Percentiles rank a stretch among this genome's conserved stretches.
Evolutionary conservation across 352 stramenopile species (phyloP).

Genomic region (Pythium rhizo-oryzae): DNA sequence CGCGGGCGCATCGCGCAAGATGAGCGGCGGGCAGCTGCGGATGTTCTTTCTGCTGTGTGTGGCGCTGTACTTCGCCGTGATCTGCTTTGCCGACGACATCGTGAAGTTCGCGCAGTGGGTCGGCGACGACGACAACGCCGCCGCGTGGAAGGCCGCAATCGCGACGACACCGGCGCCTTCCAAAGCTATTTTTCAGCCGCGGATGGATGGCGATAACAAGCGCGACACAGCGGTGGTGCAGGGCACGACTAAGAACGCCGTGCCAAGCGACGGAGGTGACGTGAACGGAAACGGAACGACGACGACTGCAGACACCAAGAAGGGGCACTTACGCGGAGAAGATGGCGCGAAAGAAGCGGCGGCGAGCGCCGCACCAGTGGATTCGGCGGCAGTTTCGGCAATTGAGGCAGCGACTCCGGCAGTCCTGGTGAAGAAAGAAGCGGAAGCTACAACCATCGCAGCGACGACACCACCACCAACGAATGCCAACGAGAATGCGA

Average conservation of each 20-base stretch:
- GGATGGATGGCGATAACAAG: neutral
- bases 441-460: neutral
- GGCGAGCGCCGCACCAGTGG: neutral
- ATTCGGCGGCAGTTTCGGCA: neutral
- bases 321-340: constrained; percentile 14
- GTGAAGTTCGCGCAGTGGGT: constrained; percentile 27
- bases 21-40: constrained; percentile 39
- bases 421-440: constrained; percentile 3
- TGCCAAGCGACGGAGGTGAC: neutral
- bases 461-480: neutral
- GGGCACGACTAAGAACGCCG: neutral
- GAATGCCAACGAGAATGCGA: neutral
- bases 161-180: neutral
- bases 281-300: neutral
- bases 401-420: neutral
- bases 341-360: neutral
- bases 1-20: constrained; percentile 14
- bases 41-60: constrained; percentile 60
- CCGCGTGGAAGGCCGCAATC: constrained; percentile 5
- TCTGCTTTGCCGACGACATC: constrained; percentile 61
- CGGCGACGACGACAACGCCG: constrained; percentile 18
- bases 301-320: neutral
- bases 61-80: constrained; percentile 47
- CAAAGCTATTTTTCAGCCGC: neutral
- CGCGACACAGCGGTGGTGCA: too few relatives aligned